Percentiles rank a stretch among this genome's conserved stretches.
These are phyloP conservation scores for Parmales sp. DNA, from an alignment of 108 stramenopile genomes.

Conservation along the genomic window DNA sequence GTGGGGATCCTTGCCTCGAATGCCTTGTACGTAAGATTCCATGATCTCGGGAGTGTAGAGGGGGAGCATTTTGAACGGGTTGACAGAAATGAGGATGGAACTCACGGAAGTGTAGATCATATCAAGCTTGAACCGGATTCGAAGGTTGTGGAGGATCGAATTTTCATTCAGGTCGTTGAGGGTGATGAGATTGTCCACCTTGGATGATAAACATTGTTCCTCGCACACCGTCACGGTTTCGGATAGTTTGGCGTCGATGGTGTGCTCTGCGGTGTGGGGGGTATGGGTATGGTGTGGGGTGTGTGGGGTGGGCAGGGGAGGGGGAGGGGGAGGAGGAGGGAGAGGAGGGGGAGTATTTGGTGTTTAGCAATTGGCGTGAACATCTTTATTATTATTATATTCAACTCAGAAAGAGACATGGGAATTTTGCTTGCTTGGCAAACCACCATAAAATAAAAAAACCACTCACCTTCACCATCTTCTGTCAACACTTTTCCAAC, in stretches of 20 bases:
- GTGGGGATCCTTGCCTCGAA: slow-evolving; percentile 43
- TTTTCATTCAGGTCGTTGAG: slow-evolving; percentile 49
- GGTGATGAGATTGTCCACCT: slow-evolving; percentile 38
- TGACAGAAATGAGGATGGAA: slow-evolving; percentile 34
- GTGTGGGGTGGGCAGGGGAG: not conserved
- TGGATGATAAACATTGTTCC: not conserved
- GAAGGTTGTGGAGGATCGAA: slow-evolving; percentile 37
- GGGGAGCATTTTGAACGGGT: slow-evolving; percentile 41
- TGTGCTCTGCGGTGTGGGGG: not conserved
- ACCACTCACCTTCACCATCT: not conserved
- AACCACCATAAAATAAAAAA: too few relatives aligned
- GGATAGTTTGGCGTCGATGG: not conserved
- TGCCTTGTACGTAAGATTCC: slow-evolving; percentile 39
- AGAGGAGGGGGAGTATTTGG: not conserved
- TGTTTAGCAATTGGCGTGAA: too few relatives aligned
- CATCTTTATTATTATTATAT: too few relatives aligned
- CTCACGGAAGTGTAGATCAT: slow-evolving; percentile 34
- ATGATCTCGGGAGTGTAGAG: slow-evolving; percentile 42
- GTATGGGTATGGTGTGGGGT: not conserved
- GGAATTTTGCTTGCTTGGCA: too few relatives aligned
- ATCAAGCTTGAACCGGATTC: slow-evolving; percentile 28
- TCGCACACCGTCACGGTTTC: not conserved
- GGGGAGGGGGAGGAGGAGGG: not conserved
- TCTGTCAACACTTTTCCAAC: not conserved
- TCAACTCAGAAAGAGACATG: too few relatives aligned